Base-by-base conservation (phyloP, 202 grass and related monocot species). In the Musa balbisiana region DNA sequence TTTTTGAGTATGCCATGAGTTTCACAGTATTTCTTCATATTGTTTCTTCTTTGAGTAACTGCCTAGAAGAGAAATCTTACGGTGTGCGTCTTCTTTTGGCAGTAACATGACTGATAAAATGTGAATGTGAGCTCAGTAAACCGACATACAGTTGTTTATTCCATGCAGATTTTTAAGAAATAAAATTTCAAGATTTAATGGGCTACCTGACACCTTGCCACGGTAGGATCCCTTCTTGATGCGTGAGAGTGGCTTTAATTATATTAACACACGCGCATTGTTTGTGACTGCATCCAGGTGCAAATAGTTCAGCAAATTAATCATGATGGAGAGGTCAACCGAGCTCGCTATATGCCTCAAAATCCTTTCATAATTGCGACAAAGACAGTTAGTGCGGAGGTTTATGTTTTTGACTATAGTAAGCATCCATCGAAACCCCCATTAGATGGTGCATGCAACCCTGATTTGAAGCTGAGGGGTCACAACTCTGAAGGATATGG, bases 301-400 rank as follows among this genome's bases (percentile, higher is more conserved):
- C 91, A 98, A 98, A 92, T 98, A 80, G 86, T 98, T 89, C 91
- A 94, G 72, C 94, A 98, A 83, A 98, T 98, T 85, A 98, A 94
- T 81, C 94, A 98, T 89, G 94, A 98, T 73, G 94, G 94, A 77
- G 94, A 98, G 80, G 91, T 98, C 56, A 98, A 98, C 43, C 82
- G 91, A 73, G 94, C 94, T 80, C 91, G 94, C 6, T 98, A 98
- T 89, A 98, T 98, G 94, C 94, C 94, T 51, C 94, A 98, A 83
- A 98, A 94, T 91, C 59, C 89, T 74, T 98, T 92, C 81, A 88
- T 98, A 78, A 98, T 98, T 78, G 94, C 94, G 64, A 98, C 94
- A 24, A 98, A 98, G 87, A 98, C 94, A 73, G 85, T 94, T 70
- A 93, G 91, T 81, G 91, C 94, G 29, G 94, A 98, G 80, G 91